Evolutionary conservation across 352 stramenopile genomes (phyloP).

Genomic region (Bremia lactucae): DNA sequence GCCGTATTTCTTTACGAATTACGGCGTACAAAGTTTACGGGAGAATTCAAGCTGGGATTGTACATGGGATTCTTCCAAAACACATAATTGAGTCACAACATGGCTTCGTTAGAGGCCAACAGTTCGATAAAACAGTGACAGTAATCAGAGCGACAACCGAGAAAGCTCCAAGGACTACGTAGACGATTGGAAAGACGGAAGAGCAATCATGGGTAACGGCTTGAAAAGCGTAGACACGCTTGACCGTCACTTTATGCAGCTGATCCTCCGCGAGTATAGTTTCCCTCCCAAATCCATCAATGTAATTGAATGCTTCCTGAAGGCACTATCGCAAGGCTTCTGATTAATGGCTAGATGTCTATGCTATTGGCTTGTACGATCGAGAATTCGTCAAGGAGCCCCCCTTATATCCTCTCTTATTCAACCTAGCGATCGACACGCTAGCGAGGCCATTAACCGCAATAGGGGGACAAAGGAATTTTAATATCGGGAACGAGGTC

Average conservation of each 20-base stretch:
- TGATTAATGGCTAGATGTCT: background rate
- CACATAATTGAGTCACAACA: constrained; percentile 1
- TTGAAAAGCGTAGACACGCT: background rate
- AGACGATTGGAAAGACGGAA: no score
- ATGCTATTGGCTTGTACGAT: background rate
- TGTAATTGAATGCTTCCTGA: background rate
- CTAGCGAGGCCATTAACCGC: no score
- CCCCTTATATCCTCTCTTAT: background rate
- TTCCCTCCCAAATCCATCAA: background rate
- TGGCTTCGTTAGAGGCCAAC: constrained; percentile 2
- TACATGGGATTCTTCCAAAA: constrained; percentile 1
- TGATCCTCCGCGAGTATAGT: background rate
- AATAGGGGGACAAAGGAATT: no score
- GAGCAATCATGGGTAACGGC: background rate
- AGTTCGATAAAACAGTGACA: background rate
- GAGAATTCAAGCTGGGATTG: background rate
- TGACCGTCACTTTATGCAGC: background rate
- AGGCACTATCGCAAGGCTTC: background rate
- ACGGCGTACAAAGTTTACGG: constrained; percentile 4
- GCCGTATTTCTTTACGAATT: constrained; percentile 4
- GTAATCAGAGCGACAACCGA: no score
- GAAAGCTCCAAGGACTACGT: background rate
- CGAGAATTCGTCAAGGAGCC: background rate
- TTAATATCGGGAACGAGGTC: no score
- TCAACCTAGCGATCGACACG: no score